Base-by-base conservation (phyloP, 2,329 filamentous ascomycete genomes). In the Exophiala calicioides region DNA sequence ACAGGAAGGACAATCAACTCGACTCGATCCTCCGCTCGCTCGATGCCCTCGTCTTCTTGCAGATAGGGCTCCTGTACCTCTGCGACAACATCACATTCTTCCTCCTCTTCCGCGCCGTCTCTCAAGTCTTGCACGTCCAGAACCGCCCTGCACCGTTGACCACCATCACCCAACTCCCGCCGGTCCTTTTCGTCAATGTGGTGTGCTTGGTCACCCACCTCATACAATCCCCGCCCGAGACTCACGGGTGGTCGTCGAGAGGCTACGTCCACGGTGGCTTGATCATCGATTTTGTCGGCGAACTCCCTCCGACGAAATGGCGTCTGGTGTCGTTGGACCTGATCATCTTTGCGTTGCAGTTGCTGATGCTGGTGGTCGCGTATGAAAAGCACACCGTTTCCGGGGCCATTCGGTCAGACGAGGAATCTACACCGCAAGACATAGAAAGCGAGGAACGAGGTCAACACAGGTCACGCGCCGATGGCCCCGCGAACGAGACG, bases 241-340 rank as follows among this genome's bases (percentile, higher is more conserved):
- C 69, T n/a, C 50, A 48, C 26, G 74, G 73, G 4, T 77, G n/a
- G n/a, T n/a, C n/a, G n/a, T n/a, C n/a, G n/a, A n/a, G n/a, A n/a
- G n/a, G n/a, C n/a, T n/a, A n/a, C n/a, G n/a, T 83, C 9, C 79
- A 84, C 59, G 81, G 81, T 4, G 79, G 81, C 2, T 55, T 84
- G 38, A 72, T 81, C 55, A 80, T 85, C 58, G 81, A 84, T 63
- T 83, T 84, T 58, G 77, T 84, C 42, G 81, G 81, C 12, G 78
- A 83, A 62, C 71, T 75, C 55, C 77, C 75, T 2, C 79, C 80
- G 3, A 75, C 77, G 42, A 77, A 75, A 58, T 61, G 74, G 36
- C 71, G 73, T 53, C 68, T 84, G 9, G 58, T 78, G 3, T 58
- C 67, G 3, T 65, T 82, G 51, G 81, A 84, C 59, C 31, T 77